These are phyloP conservation scores for Phytophthora uliginosa DNA, from an alignment of 352 stramenopile species.

Conservation along the genomic window DNA sequence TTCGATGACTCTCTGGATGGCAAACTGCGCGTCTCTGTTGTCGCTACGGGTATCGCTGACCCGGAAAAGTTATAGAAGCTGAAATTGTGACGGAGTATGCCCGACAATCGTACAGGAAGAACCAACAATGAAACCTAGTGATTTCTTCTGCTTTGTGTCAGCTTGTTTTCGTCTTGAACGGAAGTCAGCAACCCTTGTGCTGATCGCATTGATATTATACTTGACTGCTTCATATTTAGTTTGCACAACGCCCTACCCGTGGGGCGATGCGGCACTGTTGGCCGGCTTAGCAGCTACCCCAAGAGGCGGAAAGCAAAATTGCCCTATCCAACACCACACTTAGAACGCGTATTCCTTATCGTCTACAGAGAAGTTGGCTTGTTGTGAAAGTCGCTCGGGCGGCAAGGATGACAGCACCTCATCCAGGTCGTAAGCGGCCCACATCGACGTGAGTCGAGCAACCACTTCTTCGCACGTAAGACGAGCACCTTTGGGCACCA, in stretches of 20 bases:
- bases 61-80: constrained; percentile 78
- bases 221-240: constrained; percentile 51
- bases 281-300: constrained; percentile 37
- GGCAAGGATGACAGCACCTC: constrained; percentile 62
- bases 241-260: constrained; percentile 38
- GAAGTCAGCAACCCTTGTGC: not conserved
- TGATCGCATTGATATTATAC: constrained; percentile 42
- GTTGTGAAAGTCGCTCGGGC: constrained; percentile 57
- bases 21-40: constrained; percentile 88
- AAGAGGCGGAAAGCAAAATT: constrained; percentile 40
- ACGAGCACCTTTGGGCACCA: constrained; percentile 59
- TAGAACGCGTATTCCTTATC: constrained; percentile 55
- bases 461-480: constrained; percentile 84
- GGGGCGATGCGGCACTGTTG: constrained; percentile 28
- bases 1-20: constrained; percentile 86
- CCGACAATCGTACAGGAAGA: constrained; percentile 2
- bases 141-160: not conserved
- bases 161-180: constrained; percentile 8
- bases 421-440: constrained; percentile 75
- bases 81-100: not conserved
- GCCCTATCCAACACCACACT: constrained; percentile 24
- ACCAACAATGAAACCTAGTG: constrained; percentile 7
- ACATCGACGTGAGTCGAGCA: constrained; percentile 83
- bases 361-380: constrained; percentile 53
- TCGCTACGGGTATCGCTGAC: constrained; percentile 90